Base-by-base conservation (phyloP, 108 stramenopile genomes). In the Conticribra guillardii region DNA sequence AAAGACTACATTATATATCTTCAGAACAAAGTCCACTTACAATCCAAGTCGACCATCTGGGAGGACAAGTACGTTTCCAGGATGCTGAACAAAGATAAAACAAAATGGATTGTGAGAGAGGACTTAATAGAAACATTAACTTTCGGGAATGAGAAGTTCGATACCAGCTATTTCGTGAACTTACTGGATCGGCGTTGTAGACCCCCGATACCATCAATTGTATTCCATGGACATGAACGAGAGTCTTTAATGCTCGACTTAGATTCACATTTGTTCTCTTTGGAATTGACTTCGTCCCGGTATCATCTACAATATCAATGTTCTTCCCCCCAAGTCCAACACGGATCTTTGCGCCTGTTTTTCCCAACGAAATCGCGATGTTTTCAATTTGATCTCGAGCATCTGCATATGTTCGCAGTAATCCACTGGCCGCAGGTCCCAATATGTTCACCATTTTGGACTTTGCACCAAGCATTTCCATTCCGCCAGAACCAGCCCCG, bases 31-130 rank as follows among this genome's bases (percentile, higher is more conserved):
- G n/a, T n/a, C n/a, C n/a, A n/a, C n/a, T n/a, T n/a, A n/a, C n/a
- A 94, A 73, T 23, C 87, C 90, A 14, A 94, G 76, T 44, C 82
- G 24, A n/a, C 87, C 87, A 63, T 86, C 85, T 26, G 85, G 82
- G 48, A 89, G 67, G 24, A 94, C 63, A 52, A 94, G 72, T 52
- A 94, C 84, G 63, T 94, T 94, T 11, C 92, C 92, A 30, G 83
- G 83, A 27, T 67, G 73, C 47, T 56, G 29, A 4, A 21, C 24
- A 15, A n/a, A 32, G 1, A 7, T 37, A n/a, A n/a, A n/a, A n/a
- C n/a, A n/a, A n/a, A 24, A 60, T 32, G 24, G 1, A 44, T 60
- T 44, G 2, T 22, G 2, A 37, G 19, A n/a, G n/a, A n/a, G n/a
- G n/a, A n/a, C n/a, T n/a, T n/a, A n/a, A n/a, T n/a, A n/a, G n/a